phyloP scores from a whole-genome alignment of 495 filamentous ascomycete species.

The Talaromyces liani region DNA sequence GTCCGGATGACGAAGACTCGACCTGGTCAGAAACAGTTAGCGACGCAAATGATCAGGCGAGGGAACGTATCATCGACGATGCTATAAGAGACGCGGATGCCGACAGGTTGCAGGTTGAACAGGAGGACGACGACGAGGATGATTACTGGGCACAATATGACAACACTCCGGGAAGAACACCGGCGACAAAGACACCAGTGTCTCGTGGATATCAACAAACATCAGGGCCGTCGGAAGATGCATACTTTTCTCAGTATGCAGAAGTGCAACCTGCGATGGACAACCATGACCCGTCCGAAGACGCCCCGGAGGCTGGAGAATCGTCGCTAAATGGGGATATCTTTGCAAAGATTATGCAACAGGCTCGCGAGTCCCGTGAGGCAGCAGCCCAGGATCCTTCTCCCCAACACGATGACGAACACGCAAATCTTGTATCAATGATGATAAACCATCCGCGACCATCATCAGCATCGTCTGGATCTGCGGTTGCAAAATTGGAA shows the following conservation, averaged over 20 bases:
- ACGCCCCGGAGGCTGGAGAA: slow-evolving; percentile 36
- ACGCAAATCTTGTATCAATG: slow-evolving; percentile 12
- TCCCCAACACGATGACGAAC: slow-evolving; percentile 9
- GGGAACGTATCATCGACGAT: slow-evolving; percentile 31
- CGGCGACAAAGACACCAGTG: slow-evolving; percentile 58
- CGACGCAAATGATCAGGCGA: slow-evolving; percentile 41
- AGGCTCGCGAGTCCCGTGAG: slow-evolving; percentile 22
- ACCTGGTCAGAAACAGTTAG: slow-evolving; percentile 45
- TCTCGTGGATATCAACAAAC: slow-evolving; percentile 31
- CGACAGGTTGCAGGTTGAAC: slow-evolving; percentile 23
- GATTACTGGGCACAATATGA: slow-evolving; percentile 96
- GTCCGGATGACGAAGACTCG: slow-evolving; percentile 24
- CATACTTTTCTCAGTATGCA: slow-evolving; percentile 81
- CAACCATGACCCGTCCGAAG: slow-evolving; percentile 71
- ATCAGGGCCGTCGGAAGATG: slow-evolving; percentile 25
- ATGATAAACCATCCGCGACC: slow-evolving; percentile 37
- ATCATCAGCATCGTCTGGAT: slow-evolving; percentile 45
- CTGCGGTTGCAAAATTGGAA: slow-evolving; percentile 59
- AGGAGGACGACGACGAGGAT: slow-evolving; percentile 70
- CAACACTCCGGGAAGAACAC: slow-evolving; percentile 70
- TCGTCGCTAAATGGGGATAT: slow-evolving; percentile 48
- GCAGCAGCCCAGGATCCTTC: slow-evolving; percentile 9
- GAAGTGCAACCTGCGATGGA: slow-evolving; percentile 89
- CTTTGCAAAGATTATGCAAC: slow-evolving; percentile 29
- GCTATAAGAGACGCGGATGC: slow-evolving; percentile 22